These are phyloP conservation scores for Physcia stellaris DNA, from an alignment of 495 filamentous ascomycete species.

Conservation along the genomic window DNA sequence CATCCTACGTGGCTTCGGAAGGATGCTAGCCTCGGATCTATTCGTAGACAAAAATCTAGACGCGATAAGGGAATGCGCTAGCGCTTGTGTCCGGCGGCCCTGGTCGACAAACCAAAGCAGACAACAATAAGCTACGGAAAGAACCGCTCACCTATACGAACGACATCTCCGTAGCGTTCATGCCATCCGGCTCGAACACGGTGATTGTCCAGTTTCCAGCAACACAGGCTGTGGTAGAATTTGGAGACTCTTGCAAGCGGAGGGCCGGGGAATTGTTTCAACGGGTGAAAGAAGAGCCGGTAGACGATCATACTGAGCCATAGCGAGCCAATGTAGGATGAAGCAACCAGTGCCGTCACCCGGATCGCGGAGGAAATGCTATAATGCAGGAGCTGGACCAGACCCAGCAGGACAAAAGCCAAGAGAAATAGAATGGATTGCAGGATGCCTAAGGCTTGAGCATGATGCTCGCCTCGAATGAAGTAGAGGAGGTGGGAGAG, in stretches of 20 bases:
- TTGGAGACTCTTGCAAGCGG: constrained; percentile 23
- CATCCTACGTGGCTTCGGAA: no score
- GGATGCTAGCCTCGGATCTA: no score
- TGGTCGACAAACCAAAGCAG: no score
- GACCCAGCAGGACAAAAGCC: neutral
- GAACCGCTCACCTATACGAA: constrained; percentile 24
- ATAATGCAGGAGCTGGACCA: neutral
- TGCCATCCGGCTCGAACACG: constrained; percentile 19
- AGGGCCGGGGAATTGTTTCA: constrained; percentile 30
- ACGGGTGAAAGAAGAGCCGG: constrained; percentile 27
- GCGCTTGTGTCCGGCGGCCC: no score
- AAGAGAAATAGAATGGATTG: neutral
- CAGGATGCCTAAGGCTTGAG: constrained; percentile 13
- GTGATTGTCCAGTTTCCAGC: constrained; percentile 15
- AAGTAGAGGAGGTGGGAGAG: constrained; percentile 15
- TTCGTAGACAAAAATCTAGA: no score
- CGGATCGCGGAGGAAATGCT: neutral
- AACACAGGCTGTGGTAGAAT: constrained; percentile 22
- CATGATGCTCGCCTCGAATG: constrained; percentile 19
- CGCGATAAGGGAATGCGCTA: no score
- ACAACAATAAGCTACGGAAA: no score
- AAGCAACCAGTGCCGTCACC: neutral
- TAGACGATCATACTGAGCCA: constrained; percentile 28
- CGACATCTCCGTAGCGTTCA: constrained; percentile 25
- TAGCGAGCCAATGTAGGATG: constrained; percentile 17